Percentiles rank a stretch among this genome's conserved stretches.
Conservation (phyloP, 306 rosid genomes). For the Pyrus bretschneideri region DNA sequence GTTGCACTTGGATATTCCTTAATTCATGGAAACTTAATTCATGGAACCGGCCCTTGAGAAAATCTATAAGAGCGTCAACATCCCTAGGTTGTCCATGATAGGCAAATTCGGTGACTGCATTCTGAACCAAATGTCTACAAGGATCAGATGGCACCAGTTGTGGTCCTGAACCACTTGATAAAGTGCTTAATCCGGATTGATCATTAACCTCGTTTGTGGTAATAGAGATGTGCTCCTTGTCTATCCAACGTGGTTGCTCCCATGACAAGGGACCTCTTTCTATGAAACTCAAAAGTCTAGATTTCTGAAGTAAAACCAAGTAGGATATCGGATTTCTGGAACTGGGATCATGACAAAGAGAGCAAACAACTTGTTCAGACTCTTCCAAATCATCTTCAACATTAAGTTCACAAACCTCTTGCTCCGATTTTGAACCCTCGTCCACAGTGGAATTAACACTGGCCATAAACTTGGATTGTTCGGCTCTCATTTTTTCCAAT, state of each 20-base stretch:
- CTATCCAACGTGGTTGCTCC: slow-evolving; percentile 41
- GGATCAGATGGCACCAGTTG: slow-evolving; percentile 40
- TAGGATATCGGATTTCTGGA: slow-evolving; percentile 64
- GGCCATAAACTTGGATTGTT: slow-evolving; percentile 84
- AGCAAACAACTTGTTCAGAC: slow-evolving; percentile 67
- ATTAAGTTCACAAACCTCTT: slow-evolving; percentile 33
- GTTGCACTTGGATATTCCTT: slow-evolving; percentile 43
- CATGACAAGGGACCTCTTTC: slow-evolving; percentile 71
- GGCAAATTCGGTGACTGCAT: slow-evolving; percentile 47
- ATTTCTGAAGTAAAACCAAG: slow-evolving; percentile 86
- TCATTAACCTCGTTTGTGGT: slow-evolving; percentile 28
- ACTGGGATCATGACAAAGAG: slow-evolving; percentile 80
- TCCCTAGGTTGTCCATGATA: slow-evolving; percentile 54
- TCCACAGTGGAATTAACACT: slow-evolving; percentile 49
- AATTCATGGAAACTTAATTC: slow-evolving; percentile 41
- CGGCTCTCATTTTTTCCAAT: slow-evolving; percentile 88
- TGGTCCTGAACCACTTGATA: slow-evolving; percentile 26
- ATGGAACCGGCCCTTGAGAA: slow-evolving; percentile 54
- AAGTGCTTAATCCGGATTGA: slow-evolving; percentile 28
- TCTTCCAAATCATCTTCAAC: slow-evolving; percentile 44
- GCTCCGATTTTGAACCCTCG: slow-evolving; percentile 46
- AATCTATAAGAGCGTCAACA: slow-evolving; percentile 36
- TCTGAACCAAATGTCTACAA: slow-evolving; percentile 40
- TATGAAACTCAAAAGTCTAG: slow-evolving; percentile 80
- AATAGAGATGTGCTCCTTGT: slow-evolving; percentile 38